Evolutionary conservation across 2,329 filamentous ascomycete genomes (phyloP), one percentile per base, ranked within the genome.

Genomic region (Pseudocercospora fuligena): DNA sequence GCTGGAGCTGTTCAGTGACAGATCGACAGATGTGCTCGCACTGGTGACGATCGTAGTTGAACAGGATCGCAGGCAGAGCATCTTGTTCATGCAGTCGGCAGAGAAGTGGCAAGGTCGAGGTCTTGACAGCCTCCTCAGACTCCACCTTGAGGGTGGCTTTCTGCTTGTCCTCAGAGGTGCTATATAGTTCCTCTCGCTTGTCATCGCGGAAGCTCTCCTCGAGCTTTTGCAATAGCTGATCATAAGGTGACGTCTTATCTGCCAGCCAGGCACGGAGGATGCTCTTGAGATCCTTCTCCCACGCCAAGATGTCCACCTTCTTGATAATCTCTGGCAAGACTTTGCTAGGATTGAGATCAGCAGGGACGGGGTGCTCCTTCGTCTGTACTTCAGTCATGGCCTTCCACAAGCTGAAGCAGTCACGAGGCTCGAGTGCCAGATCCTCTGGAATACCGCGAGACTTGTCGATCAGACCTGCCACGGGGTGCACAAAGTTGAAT

Each of bases 61-160:
- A 94, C 1, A 93, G 77, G 12, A 94, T 88, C 0, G 89, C 91
- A 0, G 91, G 92, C 0, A 94, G 82, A 0, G 89, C 90, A 63
- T 87, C 85, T 64, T 88, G 86, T 16, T 82, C 80, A 58, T 92
- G 85, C 0, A 93, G 81, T 33, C 88, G 84, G 16, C 80, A 83
- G 0, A 90, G 80, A 31, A 92, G 78, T 1, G 87, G 84, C 19
- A 91, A 78, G 2, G 85, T 87, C 2, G 85, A 87, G 9, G 83
- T 85, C 23, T 74, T 72, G 31, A 78, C 71, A 19, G 60, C 29
- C 23, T 59, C 33, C 63, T 65, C 58, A 40, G 60, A 59, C 1
- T 40, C 59, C 31, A 60, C 51, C 60, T 27, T 70, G 51, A 54
- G 63, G 27, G 19, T 71, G 61, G 36, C 69, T 57, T 46, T 46